A percentile compares a stretch with the other conserved stretches of the same genome.
Evolutionary conservation across 495 filamentous ascomycete species (phyloP).

Genomic region (Ramalina peruviana): DNA sequence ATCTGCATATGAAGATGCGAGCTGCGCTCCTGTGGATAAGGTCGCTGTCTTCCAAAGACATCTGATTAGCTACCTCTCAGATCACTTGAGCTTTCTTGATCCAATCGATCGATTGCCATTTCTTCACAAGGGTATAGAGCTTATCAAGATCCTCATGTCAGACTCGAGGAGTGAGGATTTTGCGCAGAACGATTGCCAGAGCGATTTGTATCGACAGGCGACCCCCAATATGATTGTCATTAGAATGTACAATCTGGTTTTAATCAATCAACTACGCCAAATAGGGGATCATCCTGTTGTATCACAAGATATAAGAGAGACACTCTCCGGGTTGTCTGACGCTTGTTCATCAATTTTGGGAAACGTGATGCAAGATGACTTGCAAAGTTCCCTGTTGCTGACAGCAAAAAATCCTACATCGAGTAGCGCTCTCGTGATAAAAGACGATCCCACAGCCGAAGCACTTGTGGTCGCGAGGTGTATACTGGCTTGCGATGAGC

Average conservation of each 20-base stretch:
- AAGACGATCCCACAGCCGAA: constrained; percentile 40
- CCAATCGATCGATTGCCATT: constrained; percentile 31
- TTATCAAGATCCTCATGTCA: constrained; percentile 21
- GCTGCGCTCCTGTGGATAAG: neutral
- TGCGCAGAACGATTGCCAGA: no score
- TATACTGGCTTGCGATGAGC: constrained; percentile 30
- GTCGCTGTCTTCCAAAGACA: constrained; percentile 18
- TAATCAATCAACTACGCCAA: constrained; percentile 30
- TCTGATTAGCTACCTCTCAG: constrained; percentile 34
- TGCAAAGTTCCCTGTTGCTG: neutral
- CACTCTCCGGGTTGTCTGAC: neutral
- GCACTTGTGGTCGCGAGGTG: constrained; percentile 54
- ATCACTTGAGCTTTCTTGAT: constrained; percentile 38
- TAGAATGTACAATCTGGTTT: constrained; percentile 23
- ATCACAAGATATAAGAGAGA: neutral
- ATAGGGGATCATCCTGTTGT: constrained; percentile 28
- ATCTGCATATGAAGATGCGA: constrained; percentile 6
- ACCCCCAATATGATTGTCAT: constrained; percentile 11
- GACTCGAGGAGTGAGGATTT: constrained; percentile 12
- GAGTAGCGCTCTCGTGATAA: constrained; percentile 50
- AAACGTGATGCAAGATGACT: neutral
- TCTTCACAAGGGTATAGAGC: constrained; percentile 20
- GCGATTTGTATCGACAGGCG: neutral
- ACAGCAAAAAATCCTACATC: neutral
- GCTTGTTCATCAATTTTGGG: neutral